Evolutionary conservation across 2,329 filamentous ascomycete species (phyloP), one percentile per base, ranked within the genome.

Genomic region (Colletotrichum navitas): DNA sequence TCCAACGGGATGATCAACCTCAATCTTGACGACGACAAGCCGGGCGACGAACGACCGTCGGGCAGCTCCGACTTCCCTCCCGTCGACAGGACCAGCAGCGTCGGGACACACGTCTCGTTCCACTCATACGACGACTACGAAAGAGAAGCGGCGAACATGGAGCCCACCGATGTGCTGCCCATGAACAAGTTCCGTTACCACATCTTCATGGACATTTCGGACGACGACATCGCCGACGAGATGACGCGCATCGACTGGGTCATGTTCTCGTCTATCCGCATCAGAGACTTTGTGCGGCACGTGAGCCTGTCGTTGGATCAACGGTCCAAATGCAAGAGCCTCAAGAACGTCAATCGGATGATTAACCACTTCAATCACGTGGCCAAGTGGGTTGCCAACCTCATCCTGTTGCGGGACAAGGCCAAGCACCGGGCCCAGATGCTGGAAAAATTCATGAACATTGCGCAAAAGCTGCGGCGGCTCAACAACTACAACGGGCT

Each of bases 401-500:
- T 95, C 87, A 90, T 95, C 65, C 85, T 99, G 11, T 88, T 98
- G 75, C 90, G 95, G 74, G 95, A 98, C 79, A 99, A 99, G 83
- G 92, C 96, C 14, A 98, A 98, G 81, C 96, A 99, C 80, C 89
- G 96, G 74, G 95, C 94, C 3, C 88, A 92, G 74, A 95, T 96
- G 83, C 84, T 99, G 66, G 95, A 98, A 80, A 98, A 97, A 79
- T 97, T 98, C 79, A 98, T 98, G 94, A 89, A 89, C 63, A 91
- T 99, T 76, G 95, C 95, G 45, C 79, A 92, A 77, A 95, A 94
- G 83, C 85, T 99, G 61, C 92, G 96, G 49, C 92, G 95, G 78
- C 84, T 97, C 73, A 98, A 98, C 84, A 98, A 99, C 81, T 99
- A 98, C 85, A 98, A 98, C 79, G 93, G 94, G 0, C 86, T 99